Evolutionary conservation across 140 eudicot species (phyloP).

Genomic region (Senecio squalidus): DNA sequence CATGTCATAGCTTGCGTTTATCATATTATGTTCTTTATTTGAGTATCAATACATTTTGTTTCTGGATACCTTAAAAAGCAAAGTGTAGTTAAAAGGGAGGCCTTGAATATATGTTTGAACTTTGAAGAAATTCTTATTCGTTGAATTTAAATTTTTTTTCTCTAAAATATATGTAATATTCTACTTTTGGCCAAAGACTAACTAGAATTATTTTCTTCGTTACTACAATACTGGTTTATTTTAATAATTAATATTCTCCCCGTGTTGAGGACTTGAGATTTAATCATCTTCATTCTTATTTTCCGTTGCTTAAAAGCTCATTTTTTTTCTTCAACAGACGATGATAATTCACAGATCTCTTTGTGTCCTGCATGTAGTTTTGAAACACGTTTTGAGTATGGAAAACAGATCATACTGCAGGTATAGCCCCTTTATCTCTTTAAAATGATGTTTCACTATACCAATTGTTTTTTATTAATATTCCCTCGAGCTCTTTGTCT

Average conservation of each 20-base stretch:
- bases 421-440: constrained; percentile 20
- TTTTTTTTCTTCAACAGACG: constrained; percentile 40
- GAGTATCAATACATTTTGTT: not conserved
- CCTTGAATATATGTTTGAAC: not conserved
- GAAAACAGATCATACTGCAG: constrained; percentile 32
- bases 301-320: constrained; percentile 5
- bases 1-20: not conserved
- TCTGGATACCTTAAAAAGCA: not conserved
- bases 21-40: not conserved
- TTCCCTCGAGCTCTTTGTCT: not conserved
- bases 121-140: too few species aligned
- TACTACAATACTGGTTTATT: not conserved
- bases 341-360: constrained; percentile 57
- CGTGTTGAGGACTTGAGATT: constrained; percentile 1
- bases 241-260: not conserved
- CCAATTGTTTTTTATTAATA: not conserved
- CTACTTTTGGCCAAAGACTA: too few species aligned
- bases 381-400: constrained; percentile 34
- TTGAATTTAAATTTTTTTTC: too few species aligned
- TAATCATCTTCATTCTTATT: not conserved
- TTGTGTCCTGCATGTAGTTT: constrained; percentile 46
- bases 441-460: not conserved
- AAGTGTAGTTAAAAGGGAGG: not conserved
- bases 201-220: not conserved
- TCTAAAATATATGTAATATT: too few species aligned